Base-by-base conservation (phyloP, 129 eudicot species). In the Sambucus nigra region DNA sequence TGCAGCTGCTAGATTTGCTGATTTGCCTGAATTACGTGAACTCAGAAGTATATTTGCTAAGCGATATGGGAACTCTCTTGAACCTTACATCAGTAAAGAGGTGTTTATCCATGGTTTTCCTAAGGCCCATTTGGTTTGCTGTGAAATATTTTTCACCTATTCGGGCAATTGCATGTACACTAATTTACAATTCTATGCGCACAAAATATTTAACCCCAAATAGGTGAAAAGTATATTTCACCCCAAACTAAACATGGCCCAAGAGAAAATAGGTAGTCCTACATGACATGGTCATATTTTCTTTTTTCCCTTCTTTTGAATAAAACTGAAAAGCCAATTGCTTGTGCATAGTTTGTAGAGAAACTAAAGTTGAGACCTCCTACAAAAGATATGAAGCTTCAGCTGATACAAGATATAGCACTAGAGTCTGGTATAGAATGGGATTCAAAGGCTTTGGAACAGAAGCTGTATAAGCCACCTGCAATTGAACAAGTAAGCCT, bases 1-100 rank as follows among this genome's bases (percentile, higher is more conserved):
- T 69, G 96, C 99, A 5, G 96, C 96, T 18, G 96, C 99, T 50
- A 77, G 96, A 60, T 77, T 92, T 48, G 91, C 96, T 24, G 99
- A 92, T 71, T 54, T 92, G 63, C 99, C 99, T 0, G 99, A 92
- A 49, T 59, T 92, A 28, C 77, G 96, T 1, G 82, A 83, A 33
- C 75, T 92, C 13, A 70, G 99, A 68, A 66, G 33, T 62, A 18
- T 74, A 26, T 92, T 86, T 52, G 25, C 74, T 4, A 79, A 77
- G 33, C 77, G 81, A 78, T 86, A 92, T 51, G 96, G 81, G 51
- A 75, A 75, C 46, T 39, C 60, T 39, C 49, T 92, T 21, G 99
- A 92, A 31, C 52, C 64, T 63, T 80, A 57, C 64, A 87, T 66
- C 65, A 82, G 69, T 64, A 66, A 80, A 58, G 80, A 88, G 94